Conservation (phyloP, 164 flowering plant species). For the Stephania japonica region DNA sequence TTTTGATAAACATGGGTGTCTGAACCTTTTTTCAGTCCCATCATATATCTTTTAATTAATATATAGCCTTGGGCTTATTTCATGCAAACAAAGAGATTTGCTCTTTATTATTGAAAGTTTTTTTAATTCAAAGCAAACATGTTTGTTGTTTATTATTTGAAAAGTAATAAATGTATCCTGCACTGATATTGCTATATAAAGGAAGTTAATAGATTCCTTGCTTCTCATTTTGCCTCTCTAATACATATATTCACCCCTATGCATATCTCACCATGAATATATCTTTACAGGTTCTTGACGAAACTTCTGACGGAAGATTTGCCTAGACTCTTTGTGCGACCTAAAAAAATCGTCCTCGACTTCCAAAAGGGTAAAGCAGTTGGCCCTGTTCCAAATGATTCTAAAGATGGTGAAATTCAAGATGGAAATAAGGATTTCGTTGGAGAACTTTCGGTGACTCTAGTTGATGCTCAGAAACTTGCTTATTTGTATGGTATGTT, state of each 20-base stretch:
- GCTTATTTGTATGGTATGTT: conserved; percentile 68
- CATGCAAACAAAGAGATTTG: no score
- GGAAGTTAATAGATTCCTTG: background rate
- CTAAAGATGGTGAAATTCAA: conserved; percentile 54
- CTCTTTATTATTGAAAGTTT: no score
- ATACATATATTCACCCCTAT: background rate
- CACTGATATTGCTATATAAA: background rate
- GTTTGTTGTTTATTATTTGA: no score
- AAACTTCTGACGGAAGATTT: conserved; percentile 96
- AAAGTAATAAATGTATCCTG: no score
- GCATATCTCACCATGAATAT: background rate
- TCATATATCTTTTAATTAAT: no score
- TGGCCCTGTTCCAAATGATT: conserved; percentile 60
- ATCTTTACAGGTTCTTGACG: conserved; percentile 67
- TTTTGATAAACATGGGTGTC: no score
- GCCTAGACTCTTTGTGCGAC: conserved; percentile 91
- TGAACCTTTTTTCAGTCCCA: no score
- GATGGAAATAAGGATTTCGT: conserved; percentile 82
- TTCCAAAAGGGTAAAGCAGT: conserved; percentile 86
- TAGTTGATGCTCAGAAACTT: conserved; percentile 87
- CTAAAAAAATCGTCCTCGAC: conserved; percentile 87
- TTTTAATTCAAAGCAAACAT: no score
- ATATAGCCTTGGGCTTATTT: no score
- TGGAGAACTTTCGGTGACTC: conserved; percentile 93
- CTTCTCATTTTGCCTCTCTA: background rate